Conservation (phyloP, 345 rosid genomes). For the Syzygium oleosum region DNA sequence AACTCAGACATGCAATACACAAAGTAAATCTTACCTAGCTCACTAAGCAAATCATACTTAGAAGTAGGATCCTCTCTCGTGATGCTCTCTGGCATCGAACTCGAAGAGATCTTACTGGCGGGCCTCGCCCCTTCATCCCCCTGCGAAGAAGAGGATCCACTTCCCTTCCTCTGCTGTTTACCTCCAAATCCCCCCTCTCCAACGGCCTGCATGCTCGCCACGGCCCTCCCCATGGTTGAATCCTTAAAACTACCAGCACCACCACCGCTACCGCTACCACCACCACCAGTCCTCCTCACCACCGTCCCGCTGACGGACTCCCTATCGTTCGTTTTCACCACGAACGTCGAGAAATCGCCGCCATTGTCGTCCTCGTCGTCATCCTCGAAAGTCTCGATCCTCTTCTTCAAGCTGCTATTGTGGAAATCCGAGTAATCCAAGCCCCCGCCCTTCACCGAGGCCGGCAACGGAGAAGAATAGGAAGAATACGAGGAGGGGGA, state of each 20-base stretch:
- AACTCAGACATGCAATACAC: neutral
- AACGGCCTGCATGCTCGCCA: constrained; percentile 42
- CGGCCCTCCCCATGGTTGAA: constrained; percentile 59
- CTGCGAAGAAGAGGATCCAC: constrained; percentile 30
- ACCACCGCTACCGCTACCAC: constrained; percentile 11
- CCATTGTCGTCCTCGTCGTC: constrained; percentile 38
- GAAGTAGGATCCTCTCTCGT: constrained; percentile 86
- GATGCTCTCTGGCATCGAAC: constrained; percentile 83
- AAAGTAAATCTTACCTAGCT: constrained; percentile 53
- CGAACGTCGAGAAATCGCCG: constrained; percentile 71
- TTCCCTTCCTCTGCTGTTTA: constrained; percentile 20
- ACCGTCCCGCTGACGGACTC: constrained; percentile 37
- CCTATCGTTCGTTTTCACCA: constrained; percentile 50
- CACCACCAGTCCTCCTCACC: constrained; percentile 48
- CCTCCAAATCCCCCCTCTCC: constrained; percentile 55
- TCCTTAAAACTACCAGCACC: constrained; percentile 6
- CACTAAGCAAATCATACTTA: constrained; percentile 90
- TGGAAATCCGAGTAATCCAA: constrained; percentile 13
- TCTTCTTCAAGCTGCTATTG: constrained; percentile 15
- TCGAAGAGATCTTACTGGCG: constrained; percentile 58
- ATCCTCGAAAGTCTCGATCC: constrained; percentile 26
- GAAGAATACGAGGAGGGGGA: neutral
- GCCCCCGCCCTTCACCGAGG: neutral
- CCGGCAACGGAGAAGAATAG: neutral
- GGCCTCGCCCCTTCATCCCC: constrained; percentile 32